Evolutionary conservation across 805 yeast genomes (phyloP).

Genomic region (Brettanomyces anomalus): DNA sequence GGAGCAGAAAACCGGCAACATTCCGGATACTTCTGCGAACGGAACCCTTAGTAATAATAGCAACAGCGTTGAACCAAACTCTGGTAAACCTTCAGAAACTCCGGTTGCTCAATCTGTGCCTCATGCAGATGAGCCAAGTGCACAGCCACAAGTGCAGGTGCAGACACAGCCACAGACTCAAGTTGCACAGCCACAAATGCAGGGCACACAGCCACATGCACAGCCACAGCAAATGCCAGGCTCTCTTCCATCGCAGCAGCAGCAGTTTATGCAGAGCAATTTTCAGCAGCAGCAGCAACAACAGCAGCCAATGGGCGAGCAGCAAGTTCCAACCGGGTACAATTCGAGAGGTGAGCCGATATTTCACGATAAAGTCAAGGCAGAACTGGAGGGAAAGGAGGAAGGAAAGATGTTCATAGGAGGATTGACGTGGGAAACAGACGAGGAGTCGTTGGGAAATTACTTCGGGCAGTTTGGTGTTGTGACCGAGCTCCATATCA

Average conservation of each 20-base stretch:
- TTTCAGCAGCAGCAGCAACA: slow-evolving; percentile 15
- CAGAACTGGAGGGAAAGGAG: slow-evolving; percentile 50
- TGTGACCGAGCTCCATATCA: slow-evolving; percentile 78
- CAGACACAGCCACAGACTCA: slow-evolving; percentile 8
- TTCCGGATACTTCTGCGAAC: background rate
- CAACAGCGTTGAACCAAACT: background rate
- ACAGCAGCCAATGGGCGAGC: slow-evolving; percentile 4
- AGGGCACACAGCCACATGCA: slow-evolving; percentile 1
- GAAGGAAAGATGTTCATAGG: slow-evolving; percentile 93
- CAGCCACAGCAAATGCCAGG: slow-evolving; percentile 4
- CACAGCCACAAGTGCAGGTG: slow-evolving; percentile 5
- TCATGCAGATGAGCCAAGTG: slow-evolving; percentile 2
- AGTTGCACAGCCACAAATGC: slow-evolving; percentile 4
- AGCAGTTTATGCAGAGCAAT: no score
- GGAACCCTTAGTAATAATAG: slow-evolving; percentile 1
- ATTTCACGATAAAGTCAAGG: slow-evolving; percentile 28
- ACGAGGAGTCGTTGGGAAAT: slow-evolving; percentile 74
- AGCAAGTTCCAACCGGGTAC: background rate
- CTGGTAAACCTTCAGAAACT: slow-evolving; percentile 2
- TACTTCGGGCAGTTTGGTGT: slow-evolving; percentile 87
- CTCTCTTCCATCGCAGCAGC: slow-evolving; percentile 7
- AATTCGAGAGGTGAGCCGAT: background rate
- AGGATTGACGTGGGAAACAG: slow-evolving; percentile 96
- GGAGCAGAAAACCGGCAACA: background rate
- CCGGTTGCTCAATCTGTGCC: slow-evolving; percentile 4